Conservation (phyloP, 805 yeast genomes). For the Tetrapisispora pingtungensis region DNA sequence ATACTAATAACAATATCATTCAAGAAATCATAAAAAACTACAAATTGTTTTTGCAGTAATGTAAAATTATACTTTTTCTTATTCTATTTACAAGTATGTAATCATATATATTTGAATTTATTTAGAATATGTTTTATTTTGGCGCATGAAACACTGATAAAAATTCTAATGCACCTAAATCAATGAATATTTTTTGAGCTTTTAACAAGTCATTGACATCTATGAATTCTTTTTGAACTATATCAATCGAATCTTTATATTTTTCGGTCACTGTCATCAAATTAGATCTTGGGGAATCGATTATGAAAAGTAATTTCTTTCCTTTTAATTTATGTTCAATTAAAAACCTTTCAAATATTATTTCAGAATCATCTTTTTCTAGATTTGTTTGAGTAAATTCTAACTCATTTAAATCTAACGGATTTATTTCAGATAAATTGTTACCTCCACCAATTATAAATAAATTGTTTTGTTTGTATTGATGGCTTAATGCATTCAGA, state of each 20-base stretch:
- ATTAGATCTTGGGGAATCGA: slow-evolving; percentile 49
- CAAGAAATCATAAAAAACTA: no score
- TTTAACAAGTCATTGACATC: slow-evolving; percentile 76
- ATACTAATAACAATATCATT: no score
- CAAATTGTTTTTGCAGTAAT: no score
- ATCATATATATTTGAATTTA: no score
- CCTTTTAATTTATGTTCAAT: slow-evolving; percentile 39
- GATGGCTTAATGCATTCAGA: slow-evolving; percentile 72
- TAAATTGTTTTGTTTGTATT: slow-evolving; percentile 65
- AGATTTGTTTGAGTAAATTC: background rate
- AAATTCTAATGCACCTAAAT: slow-evolving; percentile 60
- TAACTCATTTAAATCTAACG: slow-evolving; percentile 17
- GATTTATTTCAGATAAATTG: slow-evolving; percentile 30
- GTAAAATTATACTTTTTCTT: background rate
- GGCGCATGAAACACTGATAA: slow-evolving; percentile 30
- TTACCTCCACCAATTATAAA: slow-evolving; percentile 48
- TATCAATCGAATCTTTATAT: slow-evolving; percentile 46
- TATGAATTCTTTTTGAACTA: slow-evolving; percentile 65
- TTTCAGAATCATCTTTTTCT: slow-evolving; percentile 16
- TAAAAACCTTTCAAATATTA: slow-evolving; percentile 36
- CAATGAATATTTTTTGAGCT: slow-evolving; percentile 68
- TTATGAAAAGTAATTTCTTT: slow-evolving; percentile 53
- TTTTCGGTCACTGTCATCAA: slow-evolving; percentile 48
- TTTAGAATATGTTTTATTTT: background rate
- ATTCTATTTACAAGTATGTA: background rate